These are phyloP conservation scores for Calonectria pseudoturangicola DNA, from an alignment of 2,329 filamentous ascomycete genomes.

Conservation along the genomic window DNA sequence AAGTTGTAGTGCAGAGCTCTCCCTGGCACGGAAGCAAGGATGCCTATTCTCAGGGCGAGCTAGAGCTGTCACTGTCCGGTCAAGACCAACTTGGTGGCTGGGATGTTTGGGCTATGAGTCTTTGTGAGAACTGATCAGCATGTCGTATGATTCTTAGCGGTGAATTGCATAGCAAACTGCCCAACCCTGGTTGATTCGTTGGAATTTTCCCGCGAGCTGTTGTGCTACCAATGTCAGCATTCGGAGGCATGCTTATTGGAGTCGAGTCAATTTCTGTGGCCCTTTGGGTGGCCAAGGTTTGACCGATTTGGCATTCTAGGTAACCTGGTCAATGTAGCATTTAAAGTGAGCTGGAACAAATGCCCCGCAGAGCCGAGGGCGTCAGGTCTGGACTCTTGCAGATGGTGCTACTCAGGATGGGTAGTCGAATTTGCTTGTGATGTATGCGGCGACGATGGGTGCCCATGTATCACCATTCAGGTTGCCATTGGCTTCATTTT, in stretches of 20 bases:
- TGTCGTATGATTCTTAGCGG: slow-evolving; percentile 13
- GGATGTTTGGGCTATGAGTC: background rate
- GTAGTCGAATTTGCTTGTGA: slow-evolving; percentile 4
- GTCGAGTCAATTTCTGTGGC: background rate
- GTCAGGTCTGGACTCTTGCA: background rate
- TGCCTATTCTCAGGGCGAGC: background rate
- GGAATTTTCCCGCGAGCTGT: background rate
- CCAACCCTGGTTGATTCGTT: background rate
- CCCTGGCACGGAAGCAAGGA: background rate
- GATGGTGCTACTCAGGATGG: slow-evolving; percentile 6
- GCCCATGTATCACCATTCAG: background rate
- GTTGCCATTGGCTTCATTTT: background rate
- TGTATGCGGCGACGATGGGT: background rate
- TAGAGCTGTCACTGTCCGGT: background rate
- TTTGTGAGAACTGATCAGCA: slow-evolving; percentile 2
- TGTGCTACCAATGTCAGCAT: slow-evolving; percentile 5
- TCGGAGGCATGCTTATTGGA: background rate
- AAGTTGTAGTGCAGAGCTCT: slow-evolving; percentile 1
- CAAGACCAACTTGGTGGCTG: background rate
- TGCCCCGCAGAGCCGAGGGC: slow-evolving; percentile 6
- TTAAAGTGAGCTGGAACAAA: slow-evolving; percentile 2
- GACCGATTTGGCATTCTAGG: slow-evolving; percentile 3
- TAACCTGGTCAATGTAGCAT: slow-evolving; percentile 6
- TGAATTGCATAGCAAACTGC: background rate
- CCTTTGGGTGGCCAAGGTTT: background rate